Evolutionary conservation across 192 early-diverging fungal genomes (phyloP).

Genomic region (Linnemannia zychae): DNA sequence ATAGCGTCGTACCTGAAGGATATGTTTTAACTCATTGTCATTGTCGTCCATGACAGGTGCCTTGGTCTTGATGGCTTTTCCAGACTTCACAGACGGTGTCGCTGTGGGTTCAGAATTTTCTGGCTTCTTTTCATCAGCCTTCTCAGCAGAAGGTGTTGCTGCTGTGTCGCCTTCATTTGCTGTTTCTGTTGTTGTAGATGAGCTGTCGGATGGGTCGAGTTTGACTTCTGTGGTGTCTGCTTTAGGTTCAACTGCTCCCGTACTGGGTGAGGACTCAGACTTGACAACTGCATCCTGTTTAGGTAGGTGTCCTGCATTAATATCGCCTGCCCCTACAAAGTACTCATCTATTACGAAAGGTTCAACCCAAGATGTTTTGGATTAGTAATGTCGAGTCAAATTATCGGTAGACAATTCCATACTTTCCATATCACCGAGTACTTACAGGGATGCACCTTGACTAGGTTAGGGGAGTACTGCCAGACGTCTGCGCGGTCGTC

Average conservation of each 20-base stretch:
- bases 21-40: slow-evolving; percentile 70
- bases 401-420: not conserved
- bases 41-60: slow-evolving; percentile 66
- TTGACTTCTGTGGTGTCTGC: not conserved
- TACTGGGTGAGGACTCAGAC: not conserved
- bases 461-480: slow-evolving; percentile 90
- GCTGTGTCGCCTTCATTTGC: slow-evolving; percentile 18
- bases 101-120: not conserved
- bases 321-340: slow-evolving; percentile 96
- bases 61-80: slow-evolving; percentile 50
- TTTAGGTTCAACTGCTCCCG: not conserved
- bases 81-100: slow-evolving; percentile 18
- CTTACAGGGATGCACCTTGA: slow-evolving; percentile 91
- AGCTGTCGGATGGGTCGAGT: not conserved
- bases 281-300: slow-evolving; percentile 42
- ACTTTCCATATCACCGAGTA: not conserved
- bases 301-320: slow-evolving; percentile 82
- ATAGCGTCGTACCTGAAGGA: slow-evolving; percentile 51
- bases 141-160: not conserved
- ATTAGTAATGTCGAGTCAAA: not conserved
- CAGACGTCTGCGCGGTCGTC: slow-evolving; percentile 98
- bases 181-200: slow-evolving; percentile 8
- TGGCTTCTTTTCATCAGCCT: slow-evolving; percentile 27
- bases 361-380: slow-evolving; percentile 6
- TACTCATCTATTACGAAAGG: slow-evolving; percentile 79